Conservation (phyloP, 148 eudicot genomes). For the Rheum nobile region DNA sequence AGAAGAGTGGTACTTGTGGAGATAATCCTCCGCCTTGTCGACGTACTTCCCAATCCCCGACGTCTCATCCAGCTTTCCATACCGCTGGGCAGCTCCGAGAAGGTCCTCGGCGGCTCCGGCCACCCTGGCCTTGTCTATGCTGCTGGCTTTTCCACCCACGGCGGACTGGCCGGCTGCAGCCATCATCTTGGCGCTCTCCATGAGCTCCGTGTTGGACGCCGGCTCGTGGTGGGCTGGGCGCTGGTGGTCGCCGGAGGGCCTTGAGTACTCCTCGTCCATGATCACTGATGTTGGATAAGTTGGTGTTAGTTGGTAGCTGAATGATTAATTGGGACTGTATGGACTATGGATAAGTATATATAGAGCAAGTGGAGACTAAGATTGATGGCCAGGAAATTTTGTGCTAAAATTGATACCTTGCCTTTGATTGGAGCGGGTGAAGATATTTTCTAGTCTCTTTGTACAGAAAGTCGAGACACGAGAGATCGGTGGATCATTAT, state of each 20-base stretch:
- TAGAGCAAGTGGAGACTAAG: not conserved
- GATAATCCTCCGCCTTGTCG: conserved; percentile 8
- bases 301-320: not conserved
- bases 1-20: conserved; percentile 18
- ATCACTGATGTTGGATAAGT: not conserved
- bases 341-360: not conserved
- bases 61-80: not conserved
- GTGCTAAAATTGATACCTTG: not conserved
- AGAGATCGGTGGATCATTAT: not conserved
- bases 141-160: not conserved
- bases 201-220: not conserved
- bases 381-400: not conserved
- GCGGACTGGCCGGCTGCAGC: not conserved
- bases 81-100: conserved; percentile 6
- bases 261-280: conserved; percentile 5
- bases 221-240: not conserved
- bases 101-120: conserved; percentile 8
- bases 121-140: conserved; percentile 1
- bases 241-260: not conserved
- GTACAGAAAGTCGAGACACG: not conserved
- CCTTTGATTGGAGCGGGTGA: not conserved
- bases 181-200: conserved; percentile 1
- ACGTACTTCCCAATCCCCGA: not conserved
- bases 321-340: not conserved
- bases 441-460: not conserved